Conservation (phyloP, 495 filamentous ascomycete species). For the Hyaloscypha finlandica region DNA sequence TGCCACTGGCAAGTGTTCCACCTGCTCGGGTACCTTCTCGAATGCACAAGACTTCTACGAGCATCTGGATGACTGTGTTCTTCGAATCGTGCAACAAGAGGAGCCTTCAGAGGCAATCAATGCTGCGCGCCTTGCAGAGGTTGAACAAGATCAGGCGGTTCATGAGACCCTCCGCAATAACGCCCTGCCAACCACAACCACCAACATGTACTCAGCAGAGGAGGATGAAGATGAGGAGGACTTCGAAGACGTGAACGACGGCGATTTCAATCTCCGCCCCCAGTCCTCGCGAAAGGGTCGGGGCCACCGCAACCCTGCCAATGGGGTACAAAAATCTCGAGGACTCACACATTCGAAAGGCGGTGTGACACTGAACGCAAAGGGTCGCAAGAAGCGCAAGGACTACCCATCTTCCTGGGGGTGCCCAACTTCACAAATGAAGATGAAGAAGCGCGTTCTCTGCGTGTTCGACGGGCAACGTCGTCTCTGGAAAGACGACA, state of each 20-base stretch:
- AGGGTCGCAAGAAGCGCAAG: slow-evolving; percentile 82
- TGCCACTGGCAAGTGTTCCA: slow-evolving; percentile 92
- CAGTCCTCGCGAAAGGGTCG: slow-evolving; percentile 35
- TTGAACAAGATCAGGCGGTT: slow-evolving; percentile 80
- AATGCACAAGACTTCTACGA: slow-evolving; percentile 99
- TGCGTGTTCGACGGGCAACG: slow-evolving; percentile 89
- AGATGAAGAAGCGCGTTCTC: slow-evolving; percentile 94
- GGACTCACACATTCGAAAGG: slow-evolving; percentile 63
- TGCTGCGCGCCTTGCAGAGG: slow-evolving; percentile 77
- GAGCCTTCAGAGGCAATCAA: slow-evolving; percentile 97
- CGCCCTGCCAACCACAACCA: slow-evolving; percentile 61
- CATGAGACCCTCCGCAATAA: slow-evolving; percentile 83
- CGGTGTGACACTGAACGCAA: slow-evolving; percentile 59
- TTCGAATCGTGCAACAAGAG: slow-evolving; percentile 95
- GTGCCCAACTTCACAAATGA: slow-evolving; percentile 86
- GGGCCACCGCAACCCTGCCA: slow-evolving; percentile 43
- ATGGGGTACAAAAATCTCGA: slow-evolving; percentile 51
- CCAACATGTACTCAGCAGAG: slow-evolving; percentile 45
- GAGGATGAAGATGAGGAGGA: slow-evolving; percentile 67
- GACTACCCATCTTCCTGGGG: slow-evolving; percentile 94
- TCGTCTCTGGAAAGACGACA: slow-evolving; percentile 95
- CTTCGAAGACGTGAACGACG: slow-evolving; percentile 59
- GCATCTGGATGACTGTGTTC: slow-evolving; percentile 97
- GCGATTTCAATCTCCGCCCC: slow-evolving; percentile 55
- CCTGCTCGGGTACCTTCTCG: slow-evolving; percentile 86